Evolutionary conservation across 805 yeast genomes (phyloP).

Genomic region (Metschnikowia vanudenii): DNA sequence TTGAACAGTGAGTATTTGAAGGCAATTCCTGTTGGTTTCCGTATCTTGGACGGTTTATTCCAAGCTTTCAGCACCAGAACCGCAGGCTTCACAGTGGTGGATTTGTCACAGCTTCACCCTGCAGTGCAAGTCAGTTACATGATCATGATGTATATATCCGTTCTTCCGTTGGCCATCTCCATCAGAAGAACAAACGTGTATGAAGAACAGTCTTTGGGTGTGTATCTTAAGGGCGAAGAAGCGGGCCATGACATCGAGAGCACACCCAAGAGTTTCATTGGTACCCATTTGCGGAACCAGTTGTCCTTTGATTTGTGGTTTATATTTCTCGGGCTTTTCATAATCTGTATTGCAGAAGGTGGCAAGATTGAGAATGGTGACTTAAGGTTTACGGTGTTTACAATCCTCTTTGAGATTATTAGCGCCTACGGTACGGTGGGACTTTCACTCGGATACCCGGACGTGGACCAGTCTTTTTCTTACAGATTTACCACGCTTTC

Average conservation of each 20-base stretch:
- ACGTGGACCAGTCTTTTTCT: constrained; percentile 63
- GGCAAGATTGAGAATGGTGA: constrained; percentile 47
- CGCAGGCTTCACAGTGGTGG: constrained; percentile 81
- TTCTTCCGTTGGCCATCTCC: constrained; percentile 92
- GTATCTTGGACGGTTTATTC: constrained; percentile 78
- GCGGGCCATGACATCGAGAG: constrained; percentile 34
- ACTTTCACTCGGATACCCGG: constrained; percentile 79
- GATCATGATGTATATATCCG: constrained; percentile 98
- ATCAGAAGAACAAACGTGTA: constrained; percentile 96
- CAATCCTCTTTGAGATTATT: constrained; percentile 79
- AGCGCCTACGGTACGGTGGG: constrained; percentile 98
- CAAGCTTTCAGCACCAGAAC: constrained; percentile 94
- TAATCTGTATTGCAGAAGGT: constrained; percentile 86
- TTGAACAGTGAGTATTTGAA: constrained; percentile 47
- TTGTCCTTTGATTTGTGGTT: constrained; percentile 95
- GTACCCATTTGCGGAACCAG: constrained; percentile 87
- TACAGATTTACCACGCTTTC: constrained; percentile 71
- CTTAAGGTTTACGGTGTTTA: constrained; percentile 61
- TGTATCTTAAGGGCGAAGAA: constrained; percentile 52
- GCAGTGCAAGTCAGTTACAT: constrained; percentile 91
- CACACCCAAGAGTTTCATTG: constrained; percentile 62
- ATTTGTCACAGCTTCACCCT: constrained; percentile 71
- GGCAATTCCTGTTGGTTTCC: constrained; percentile 60
- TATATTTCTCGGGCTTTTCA: constrained; percentile 77
- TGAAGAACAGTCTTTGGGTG: constrained; percentile 95